phyloP scores from a whole-genome alignment of 371 early-diverging fungal species.

The Mortierella sp. region DNA sequence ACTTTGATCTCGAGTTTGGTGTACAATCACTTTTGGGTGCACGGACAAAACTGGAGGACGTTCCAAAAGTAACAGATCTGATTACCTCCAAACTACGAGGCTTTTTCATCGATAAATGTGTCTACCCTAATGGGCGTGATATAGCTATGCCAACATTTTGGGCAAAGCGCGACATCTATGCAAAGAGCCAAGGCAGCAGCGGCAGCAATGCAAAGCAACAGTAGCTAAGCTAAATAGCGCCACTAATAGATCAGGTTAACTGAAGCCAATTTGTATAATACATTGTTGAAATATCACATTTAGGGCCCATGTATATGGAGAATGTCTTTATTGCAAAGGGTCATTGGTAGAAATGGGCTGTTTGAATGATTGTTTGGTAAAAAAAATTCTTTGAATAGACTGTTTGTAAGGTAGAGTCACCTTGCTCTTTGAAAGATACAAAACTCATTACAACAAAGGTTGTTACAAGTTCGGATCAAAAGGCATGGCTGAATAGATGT shows the following conservation, averaged over 20 bases:
- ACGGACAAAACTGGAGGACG: constrained; percentile 92
- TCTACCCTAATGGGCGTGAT: constrained; percentile 66
- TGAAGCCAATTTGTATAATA: neutral
- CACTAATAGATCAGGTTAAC: neutral
- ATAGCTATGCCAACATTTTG: constrained; percentile 58
- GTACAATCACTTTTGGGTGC: constrained; percentile 92
- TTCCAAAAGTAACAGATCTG: constrained; percentile 91
- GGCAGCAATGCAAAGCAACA: constrained; percentile 19
- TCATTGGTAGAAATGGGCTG: neutral
- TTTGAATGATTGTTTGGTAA: neutral
- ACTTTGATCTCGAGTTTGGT: constrained; percentile 86
- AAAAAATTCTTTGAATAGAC: neutral
- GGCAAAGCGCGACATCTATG: constrained; percentile 58
- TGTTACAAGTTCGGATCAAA: neutral
- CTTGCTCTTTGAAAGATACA: neutral
- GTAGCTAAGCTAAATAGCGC: neutral
- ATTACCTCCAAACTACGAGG: constrained; percentile 80
- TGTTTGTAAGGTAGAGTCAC: neutral
- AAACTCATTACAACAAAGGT: neutral
- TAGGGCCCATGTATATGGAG: neutral
- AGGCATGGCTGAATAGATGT: constrained; percentile 11
- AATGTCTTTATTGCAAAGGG: neutral
- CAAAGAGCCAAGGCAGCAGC: constrained; percentile 42
- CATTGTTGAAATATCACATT: neutral
- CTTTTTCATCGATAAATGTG: constrained; percentile 76